Evolutionary conservation across 2,329 filamentous ascomycete genomes (phyloP), one percentile per base, ranked within the genome.

Genomic region (Verticillium albo-atrum): DNA sequence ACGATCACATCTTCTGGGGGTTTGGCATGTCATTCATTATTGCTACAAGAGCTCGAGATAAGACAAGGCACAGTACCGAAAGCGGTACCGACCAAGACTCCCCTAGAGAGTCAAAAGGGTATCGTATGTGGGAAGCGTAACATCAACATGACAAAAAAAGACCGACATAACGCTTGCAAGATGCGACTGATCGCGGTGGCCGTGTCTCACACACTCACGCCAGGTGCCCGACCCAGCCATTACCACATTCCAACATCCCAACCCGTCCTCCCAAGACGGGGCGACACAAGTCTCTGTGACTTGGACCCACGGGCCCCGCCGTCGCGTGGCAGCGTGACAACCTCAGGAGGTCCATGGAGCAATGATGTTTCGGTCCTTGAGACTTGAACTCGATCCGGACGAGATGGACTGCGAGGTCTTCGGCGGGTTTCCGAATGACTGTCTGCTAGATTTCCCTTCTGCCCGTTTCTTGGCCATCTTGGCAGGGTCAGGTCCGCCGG

Each of bases 401-500:
- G 74, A 73, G 50, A 72, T 64, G 5, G 73, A 76, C n/a, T 68
- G 66, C 2, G 68, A 67, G 6, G 60, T 62, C 12, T 68, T 67
- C 27, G 67, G 67, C 28, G 66, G 62, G 3, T 62, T 64, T 20
- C 42, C 42, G 35, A 68, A 69, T 12, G 72, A 68, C 30, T 67
- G 68, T 35, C 66, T 67, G 55, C 69, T 72, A 3, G n/a, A 47
- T 51, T 64, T 64, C 62, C 75, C 68, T 52, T 68, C 70, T 2
- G 67, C 68, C 61, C 70, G 72, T 62, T 71, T 74, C 60, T 68
- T 70, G 14, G 73, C 66, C 15, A 76, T 68, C 57, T 80, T 75
- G 67, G 83, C 81, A 3, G 80, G 77, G 20, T 74, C 74, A n/a
- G 75, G 74, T 2, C 79, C 77, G 17, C 74, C 71, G 26, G 74